These are phyloP conservation scores for Jamesozyma spencerorum DNA, from an alignment of 805 yeast genomes.

Conservation along the genomic window DNA sequence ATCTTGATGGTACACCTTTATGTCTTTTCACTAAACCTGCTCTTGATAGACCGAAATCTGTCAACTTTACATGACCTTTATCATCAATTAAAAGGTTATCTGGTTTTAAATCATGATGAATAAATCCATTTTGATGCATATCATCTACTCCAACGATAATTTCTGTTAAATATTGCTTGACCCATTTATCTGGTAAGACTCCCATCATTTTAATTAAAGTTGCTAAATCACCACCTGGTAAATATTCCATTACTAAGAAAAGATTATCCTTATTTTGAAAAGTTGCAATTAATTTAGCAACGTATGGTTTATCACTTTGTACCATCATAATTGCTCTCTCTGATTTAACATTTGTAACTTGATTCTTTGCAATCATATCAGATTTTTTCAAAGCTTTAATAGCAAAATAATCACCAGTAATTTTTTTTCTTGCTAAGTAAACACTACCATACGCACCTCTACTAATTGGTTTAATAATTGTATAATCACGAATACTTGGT, in stretches of 20 bases:
- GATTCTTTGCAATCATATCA: slow-evolving; percentile 96
- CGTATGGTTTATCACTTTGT: slow-evolving; percentile 86
- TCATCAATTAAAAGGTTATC: slow-evolving; percentile 83
- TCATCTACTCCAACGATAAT: slow-evolving; percentile 85
- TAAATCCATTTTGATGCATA: slow-evolving; percentile 77
- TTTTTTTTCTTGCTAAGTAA: slow-evolving; percentile 67
- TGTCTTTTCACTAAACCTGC: slow-evolving; percentile 85
- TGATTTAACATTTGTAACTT: slow-evolving; percentile 85
- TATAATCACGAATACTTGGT: slow-evolving; percentile 81
- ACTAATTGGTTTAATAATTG: slow-evolving; percentile 83
- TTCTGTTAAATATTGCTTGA: slow-evolving; percentile 77
- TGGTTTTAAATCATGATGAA: slow-evolving; percentile 93
- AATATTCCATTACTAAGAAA: slow-evolving; percentile 90
- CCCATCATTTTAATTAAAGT: slow-evolving; percentile 77
- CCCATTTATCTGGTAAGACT: slow-evolving; percentile 78
- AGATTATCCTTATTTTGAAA: slow-evolving; percentile 83
- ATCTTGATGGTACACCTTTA: slow-evolving; percentile 21
- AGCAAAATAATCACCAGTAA: slow-evolving; percentile 93
- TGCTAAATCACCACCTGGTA: slow-evolving; percentile 94
- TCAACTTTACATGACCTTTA: slow-evolving; percentile 80
- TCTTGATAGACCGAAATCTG: slow-evolving; percentile 90
- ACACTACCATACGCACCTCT: slow-evolving; percentile 98
- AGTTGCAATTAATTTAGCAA: slow-evolving; percentile 78
- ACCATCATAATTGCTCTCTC: slow-evolving; percentile 98
- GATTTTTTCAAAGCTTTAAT: slow-evolving; percentile 84